Conservation (phyloP, 768 basidiomycete genomes). For the Tylopilus subfusipes region DNA sequence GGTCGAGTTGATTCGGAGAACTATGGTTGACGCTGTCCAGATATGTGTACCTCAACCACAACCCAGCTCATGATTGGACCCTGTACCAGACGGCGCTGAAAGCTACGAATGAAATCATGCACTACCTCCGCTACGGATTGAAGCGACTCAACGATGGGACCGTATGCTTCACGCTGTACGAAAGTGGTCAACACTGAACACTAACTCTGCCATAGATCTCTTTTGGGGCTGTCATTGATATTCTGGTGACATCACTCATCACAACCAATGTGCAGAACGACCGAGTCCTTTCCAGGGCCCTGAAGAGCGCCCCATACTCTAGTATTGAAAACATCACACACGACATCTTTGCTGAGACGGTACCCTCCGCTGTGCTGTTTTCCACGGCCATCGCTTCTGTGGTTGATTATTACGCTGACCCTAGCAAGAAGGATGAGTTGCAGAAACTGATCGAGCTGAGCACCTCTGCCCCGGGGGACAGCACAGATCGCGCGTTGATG, state of each 20-base stretch:
- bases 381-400: conserved; percentile 54
- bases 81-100: conserved; percentile 26
- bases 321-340: conserved; percentile 39
- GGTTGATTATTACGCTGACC: conserved; percentile 57
- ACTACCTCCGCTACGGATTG: conserved; percentile 23
- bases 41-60: conserved; percentile 36
- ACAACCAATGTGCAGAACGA: conserved; percentile 24
- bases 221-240: conserved; percentile 19
- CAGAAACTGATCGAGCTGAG: conserved; percentile 39
- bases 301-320: conserved; percentile 2
- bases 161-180: conserved; percentile 13
- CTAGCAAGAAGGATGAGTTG: conserved; percentile 29
- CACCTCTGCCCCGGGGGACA: conserved; percentile 23
- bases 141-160: conserved; percentile 15
- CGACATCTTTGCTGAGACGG: conserved; percentile 49
- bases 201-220: conserved; percentile 11
- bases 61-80: conserved; percentile 33
- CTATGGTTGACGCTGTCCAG: conserved; percentile 18
- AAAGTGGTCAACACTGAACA: background rate
- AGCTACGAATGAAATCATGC: conserved; percentile 26
- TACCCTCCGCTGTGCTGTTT: conserved; percentile 55
- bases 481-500: conserved; percentile 33
- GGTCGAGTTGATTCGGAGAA: background rate
- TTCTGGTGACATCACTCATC: conserved; percentile 18
- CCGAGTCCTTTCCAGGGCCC: conserved; percentile 15